Percentiles rank a stretch among this genome's conserved stretches.
Evolutionary conservation across 352 stramenopile genomes (phyloP).

Genomic region (Saprolegnia diclina): DNA sequence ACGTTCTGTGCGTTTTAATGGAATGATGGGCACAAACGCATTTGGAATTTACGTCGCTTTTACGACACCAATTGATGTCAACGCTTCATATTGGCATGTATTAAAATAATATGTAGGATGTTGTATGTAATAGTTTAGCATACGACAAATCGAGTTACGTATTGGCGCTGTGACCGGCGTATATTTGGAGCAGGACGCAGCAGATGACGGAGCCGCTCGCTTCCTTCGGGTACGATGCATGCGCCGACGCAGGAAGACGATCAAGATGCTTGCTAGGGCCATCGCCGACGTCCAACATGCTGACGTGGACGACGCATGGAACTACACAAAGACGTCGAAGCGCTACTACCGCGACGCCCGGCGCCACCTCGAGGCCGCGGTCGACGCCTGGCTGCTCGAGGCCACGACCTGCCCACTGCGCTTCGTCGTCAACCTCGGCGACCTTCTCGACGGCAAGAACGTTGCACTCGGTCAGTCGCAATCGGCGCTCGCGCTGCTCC

Average conservation of each 20-base stretch:
- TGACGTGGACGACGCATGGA: slow-evolving; percentile 70
- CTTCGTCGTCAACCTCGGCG: slow-evolving; percentile 72
- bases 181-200: neutral
- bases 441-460: slow-evolving; percentile 82
- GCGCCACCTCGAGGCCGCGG: slow-evolving; percentile 37
- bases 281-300: slow-evolving; percentile 80
- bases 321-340: slow-evolving; percentile 59
- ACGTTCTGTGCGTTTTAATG: too few relatives aligned
- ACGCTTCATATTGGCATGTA: too few relatives aligned
- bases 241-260: neutral
- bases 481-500: slow-evolving; percentile 38
- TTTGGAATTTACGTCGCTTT: neutral
- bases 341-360: slow-evolving; percentile 69
- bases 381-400: slow-evolving; percentile 46
- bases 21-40: neutral
- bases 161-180: too few relatives aligned
- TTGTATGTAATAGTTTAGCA: neutral
- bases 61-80: too few relatives aligned
- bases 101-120: slow-evolving; percentile 20
- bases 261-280: slow-evolving; percentile 30
- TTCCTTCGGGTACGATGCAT: slow-evolving; percentile 44
- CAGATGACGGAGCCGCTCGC: slow-evolving; percentile 34
- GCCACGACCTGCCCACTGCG: slow-evolving; percentile 29
- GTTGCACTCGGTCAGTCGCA: slow-evolving; percentile 37
- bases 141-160: neutral